A percentile compares a stretch with the other conserved stretches of the same genome.
These are phyloP conservation scores for Astrothelium macrocarpum DNA, from an alignment of 495 filamentous ascomycete species.

Conservation along the genomic window DNA sequence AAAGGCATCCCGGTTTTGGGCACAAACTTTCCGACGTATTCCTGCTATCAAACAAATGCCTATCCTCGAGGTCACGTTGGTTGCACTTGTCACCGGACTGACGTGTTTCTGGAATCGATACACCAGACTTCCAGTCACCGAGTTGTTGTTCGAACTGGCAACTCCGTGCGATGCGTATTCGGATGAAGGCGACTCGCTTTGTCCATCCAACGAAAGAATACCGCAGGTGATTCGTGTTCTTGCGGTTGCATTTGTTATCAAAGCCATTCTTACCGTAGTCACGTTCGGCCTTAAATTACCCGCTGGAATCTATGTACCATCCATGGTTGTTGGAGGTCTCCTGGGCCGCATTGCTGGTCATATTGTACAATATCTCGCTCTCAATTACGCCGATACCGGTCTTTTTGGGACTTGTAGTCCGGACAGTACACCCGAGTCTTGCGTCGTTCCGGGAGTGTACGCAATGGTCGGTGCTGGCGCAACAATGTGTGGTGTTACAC, in stretches of 20 bases:
- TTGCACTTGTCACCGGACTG: conserved; percentile 75
- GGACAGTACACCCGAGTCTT: conserved; percentile 60
- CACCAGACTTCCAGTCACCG: conserved; percentile 80
- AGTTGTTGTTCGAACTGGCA: conserved; percentile 81
- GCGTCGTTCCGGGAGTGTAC: conserved; percentile 91
- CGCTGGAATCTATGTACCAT: conserved; percentile 93
- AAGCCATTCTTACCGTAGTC: conserved; percentile 74
- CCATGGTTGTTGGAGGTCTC: conserved; percentile 94
- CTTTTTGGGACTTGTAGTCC: conserved; percentile 67
- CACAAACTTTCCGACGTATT: conserved; percentile 75
- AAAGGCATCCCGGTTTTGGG: conserved; percentile 87
- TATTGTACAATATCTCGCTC: conserved; percentile 69
- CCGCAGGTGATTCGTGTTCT: conserved; percentile 59
- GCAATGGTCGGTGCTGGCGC: conserved; percentile 89
- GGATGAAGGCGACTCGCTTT: conserved; percentile 54
- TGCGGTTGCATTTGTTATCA: conserved; percentile 73
- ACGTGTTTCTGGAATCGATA: conserved; percentile 89
- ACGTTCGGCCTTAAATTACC: conserved; percentile 95
- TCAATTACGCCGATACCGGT: conserved; percentile 58
- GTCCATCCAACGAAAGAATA: conserved; percentile 67
- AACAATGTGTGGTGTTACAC: conserved; percentile 96
- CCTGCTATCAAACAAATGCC: conserved; percentile 71
- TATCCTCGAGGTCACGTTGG: conserved; percentile 76
- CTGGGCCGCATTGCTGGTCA: conserved; percentile 87
- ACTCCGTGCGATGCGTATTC: conserved; percentile 70